These are phyloP conservation scores for Sphaerulina vaccinii DNA, from an alignment of 2,329 filamentous ascomycete species.

Conservation along the genomic window DNA sequence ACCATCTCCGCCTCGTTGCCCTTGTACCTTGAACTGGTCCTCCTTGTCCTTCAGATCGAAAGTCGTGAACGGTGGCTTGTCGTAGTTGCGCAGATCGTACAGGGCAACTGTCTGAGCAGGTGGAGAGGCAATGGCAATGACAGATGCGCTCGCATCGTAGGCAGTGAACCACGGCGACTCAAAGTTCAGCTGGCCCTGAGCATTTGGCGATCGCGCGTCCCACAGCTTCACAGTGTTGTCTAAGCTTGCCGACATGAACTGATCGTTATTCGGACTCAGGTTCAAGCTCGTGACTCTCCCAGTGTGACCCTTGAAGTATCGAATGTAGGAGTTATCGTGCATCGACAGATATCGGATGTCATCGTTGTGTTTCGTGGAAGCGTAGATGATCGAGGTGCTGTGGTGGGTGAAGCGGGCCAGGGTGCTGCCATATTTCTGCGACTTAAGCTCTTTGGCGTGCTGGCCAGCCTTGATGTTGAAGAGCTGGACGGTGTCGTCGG, in stretches of 20 bases:
- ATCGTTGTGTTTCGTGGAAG: constrained; percentile 92
- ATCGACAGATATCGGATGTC: constrained; percentile 83
- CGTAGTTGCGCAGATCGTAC: constrained; percentile 91
- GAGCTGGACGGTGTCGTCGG: constrained; percentile 92
- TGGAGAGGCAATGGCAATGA: constrained; percentile 86
- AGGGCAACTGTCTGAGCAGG: constrained; percentile 76
- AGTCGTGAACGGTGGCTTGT: constrained; percentile 82
- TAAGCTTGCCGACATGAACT: constrained; percentile 85
- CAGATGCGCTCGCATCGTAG: constrained; percentile 87
- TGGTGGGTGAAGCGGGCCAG: constrained; percentile 93
- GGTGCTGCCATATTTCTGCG: constrained; percentile 96
- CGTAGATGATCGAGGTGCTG: constrained; percentile 86
- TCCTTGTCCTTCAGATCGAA: constrained; percentile 76
- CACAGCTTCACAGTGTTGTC: constrained; percentile 91
- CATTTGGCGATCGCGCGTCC: constrained; percentile 79
- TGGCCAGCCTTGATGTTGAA: constrained; percentile 91
- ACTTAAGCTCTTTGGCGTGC: constrained; percentile 82
- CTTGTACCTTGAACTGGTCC: constrained; percentile 48
- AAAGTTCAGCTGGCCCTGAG: constrained; percentile 76
- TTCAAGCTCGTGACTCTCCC: constrained; percentile 78
- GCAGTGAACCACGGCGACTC: constrained; percentile 78
- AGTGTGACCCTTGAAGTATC: constrained; percentile 92
- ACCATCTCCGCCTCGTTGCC: constrained; percentile 52
- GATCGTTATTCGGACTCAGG: constrained; percentile 81
- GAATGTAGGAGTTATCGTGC: constrained; percentile 93